Conservation (phyloP, 2,329 filamentous ascomycete genomes). For the Colletotrichum tanaceti region DNA sequence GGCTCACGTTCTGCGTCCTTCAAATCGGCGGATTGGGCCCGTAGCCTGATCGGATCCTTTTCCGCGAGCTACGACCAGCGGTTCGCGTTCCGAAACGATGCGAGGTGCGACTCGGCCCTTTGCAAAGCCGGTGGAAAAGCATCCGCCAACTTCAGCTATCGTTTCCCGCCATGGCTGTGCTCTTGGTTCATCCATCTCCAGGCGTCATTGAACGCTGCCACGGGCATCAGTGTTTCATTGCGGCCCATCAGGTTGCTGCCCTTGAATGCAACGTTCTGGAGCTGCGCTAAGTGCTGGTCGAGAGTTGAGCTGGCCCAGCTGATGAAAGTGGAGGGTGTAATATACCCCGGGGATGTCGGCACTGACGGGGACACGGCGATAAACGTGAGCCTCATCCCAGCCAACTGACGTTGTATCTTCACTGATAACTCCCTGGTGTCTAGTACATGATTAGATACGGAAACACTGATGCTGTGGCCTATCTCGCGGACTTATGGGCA, state of each 20-base stretch:
- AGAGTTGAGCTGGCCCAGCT: background rate
- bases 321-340: background rate
- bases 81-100: fast-evolving
- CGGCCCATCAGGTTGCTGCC: background rate
- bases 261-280: fast-evolving
- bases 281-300: fast-evolving
- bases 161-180: constrained; percentile 11
- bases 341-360: background rate
- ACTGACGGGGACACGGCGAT: background rate
- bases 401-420: fast-evolving
- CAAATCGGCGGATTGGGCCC: background rate
- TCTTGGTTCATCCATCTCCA: background rate
- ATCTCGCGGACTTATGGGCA: background rate
- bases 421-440: no score
- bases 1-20: background rate
- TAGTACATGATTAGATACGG: background rate
- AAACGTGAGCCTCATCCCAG: background rate
- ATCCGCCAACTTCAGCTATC: background rate
- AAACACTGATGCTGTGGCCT: background rate
- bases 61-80: background rate
- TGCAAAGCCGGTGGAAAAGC: background rate
- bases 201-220: background rate
- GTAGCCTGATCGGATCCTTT: background rate
- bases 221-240: background rate
- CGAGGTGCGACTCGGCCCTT: background rate